Evolutionary conservation across 352 stramenopile genomes (phyloP), one percentile per base, ranked within the genome.

Genomic region (Saprolegnia diclina): DNA sequence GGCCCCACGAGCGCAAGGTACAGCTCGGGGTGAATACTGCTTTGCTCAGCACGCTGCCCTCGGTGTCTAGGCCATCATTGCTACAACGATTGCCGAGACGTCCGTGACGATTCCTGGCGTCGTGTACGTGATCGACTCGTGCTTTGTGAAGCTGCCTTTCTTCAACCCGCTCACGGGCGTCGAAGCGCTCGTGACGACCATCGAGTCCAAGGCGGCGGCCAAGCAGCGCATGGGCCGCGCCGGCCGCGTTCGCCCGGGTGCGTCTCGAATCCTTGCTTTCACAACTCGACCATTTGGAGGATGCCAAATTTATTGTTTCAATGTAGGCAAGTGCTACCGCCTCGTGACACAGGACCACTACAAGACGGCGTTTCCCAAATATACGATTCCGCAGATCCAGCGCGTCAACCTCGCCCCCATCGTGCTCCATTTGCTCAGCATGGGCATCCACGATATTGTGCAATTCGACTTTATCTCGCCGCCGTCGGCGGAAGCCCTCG

Each of bases 31-130:
- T n/a, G n/a, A n/a, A 16, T 19, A 5, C 21, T 38, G 16, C 14
- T n/a, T 11, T 38, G 13, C 3, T 19, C 50, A 59, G 48, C 32
- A 4, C 14, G 35, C 18, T 14, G 0, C 22, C 37, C 35, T 21
- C 52, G 5, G n/a, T 37, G 5, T 11, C 6, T 57, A 72, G 65
- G 65, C 56, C 29, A 91, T 94, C 62, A 80, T 94, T 10, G 81
- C 88, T 5, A 98, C 92, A 21, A 98, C 94, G 26, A 98, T 98
- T 65, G 92, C 92, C 18, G 91, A 98, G 77, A 98, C 94, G 18
- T 99, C 92, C 0, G 94, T 99, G 63, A 99, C 97, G 1, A 99
- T 99, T 69, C 91, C 96, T 26, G 96, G 98, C 53, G 94, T 98
- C 9, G 79, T 90, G 11, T 93, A 91, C 59, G 82, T 92, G 32